Conservation (phyloP, 345 rosid genomes). For the Populus pruinosa region DNA sequence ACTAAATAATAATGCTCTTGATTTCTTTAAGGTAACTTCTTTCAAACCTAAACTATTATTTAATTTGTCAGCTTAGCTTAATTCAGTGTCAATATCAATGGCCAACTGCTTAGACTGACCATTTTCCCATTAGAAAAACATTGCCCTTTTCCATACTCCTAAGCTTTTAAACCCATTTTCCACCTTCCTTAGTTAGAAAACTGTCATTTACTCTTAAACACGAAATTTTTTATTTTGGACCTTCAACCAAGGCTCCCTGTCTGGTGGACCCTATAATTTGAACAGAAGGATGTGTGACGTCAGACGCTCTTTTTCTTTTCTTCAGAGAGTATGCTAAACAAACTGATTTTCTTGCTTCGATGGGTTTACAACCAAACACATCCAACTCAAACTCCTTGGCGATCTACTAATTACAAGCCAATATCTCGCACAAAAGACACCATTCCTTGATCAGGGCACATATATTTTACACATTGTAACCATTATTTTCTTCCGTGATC, state of each 20-base stretch:
- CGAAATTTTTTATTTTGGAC: not conserved
- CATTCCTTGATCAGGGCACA: not conserved
- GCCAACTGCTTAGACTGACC: constrained; percentile 32
- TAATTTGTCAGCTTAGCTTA: constrained; percentile 25
- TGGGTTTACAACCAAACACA: constrained; percentile 43
- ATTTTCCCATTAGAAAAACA: constrained; percentile 6
- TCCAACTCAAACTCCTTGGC: constrained; percentile 19
- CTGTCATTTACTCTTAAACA: constrained; percentile 5
- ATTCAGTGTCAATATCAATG: constrained; percentile 38
- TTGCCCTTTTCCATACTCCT: not conserved
- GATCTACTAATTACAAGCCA: constrained; percentile 17
- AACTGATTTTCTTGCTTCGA: constrained; percentile 41
- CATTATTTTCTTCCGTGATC: not conserved
- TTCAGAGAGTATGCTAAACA: constrained; percentile 44
- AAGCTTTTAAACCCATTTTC: not conserved
- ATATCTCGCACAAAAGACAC: constrained; percentile 1
- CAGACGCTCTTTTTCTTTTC: constrained; percentile 8
- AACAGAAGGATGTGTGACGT: constrained; percentile 21
- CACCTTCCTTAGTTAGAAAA: constrained; percentile 23
- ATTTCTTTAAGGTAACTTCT: constrained; percentile 20
- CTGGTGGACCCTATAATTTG: constrained; percentile 35
- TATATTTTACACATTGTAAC: not conserved
- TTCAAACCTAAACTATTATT: constrained; percentile 36
- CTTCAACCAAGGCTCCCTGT: constrained; percentile 41
- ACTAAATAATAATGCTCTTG: constrained; percentile 3